Evolutionary conservation across 139 green algal species (phyloP), one percentile per base, ranked within the genome.

Genomic region (Auxenochlorella pyrenoidosa): DNA sequence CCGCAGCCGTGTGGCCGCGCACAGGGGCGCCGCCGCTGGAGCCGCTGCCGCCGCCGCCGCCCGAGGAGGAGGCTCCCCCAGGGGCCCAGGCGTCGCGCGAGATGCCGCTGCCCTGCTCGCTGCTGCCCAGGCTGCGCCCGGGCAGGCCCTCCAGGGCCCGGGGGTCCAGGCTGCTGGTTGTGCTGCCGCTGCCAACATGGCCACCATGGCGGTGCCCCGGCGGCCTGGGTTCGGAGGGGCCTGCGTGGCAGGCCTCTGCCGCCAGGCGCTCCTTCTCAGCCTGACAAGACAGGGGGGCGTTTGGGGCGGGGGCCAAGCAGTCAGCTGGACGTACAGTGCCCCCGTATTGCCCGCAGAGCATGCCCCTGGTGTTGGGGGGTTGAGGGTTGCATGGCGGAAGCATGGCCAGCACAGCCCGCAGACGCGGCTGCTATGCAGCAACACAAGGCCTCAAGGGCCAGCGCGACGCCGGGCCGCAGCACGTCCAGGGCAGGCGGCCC

Each of bases 241-340:
- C 43, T 16, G 40, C 43, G 12, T 8, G 18, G 30, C 30, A 60
- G 43, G 75, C 70, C 36, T 44, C 70, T n/a, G n/a, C 40, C 13
- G 38, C 72, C 72, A 79, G 28, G 47, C 80, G 59, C 40, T 34
- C 60, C 40, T 77, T 85, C 41, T 85, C 80, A 22, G 80, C 80
- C 80, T 85, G 80, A 32, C 18, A 24, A 60, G 30, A 15, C 26
- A 36, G n/a, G 13, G 30, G 75, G 26, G 5, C 38, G 28, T 32
- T 38, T 59, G 40, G 24, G 40, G 28, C 0, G 28, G 22, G 34
- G 72, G 40, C 38, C 21, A 43, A 12, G 60, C n/a, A 24, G 60
- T 70, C 3, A 70, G 60, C 26, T 70, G 22, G 60, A 3, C 60
- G 18, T 28, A 24, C 60, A 32, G 24, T 24, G 18, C 24, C 24